These are phyloP conservation scores for Candida peoriensis DNA, from an alignment of 805 yeast species.

Conservation along the genomic window DNA sequence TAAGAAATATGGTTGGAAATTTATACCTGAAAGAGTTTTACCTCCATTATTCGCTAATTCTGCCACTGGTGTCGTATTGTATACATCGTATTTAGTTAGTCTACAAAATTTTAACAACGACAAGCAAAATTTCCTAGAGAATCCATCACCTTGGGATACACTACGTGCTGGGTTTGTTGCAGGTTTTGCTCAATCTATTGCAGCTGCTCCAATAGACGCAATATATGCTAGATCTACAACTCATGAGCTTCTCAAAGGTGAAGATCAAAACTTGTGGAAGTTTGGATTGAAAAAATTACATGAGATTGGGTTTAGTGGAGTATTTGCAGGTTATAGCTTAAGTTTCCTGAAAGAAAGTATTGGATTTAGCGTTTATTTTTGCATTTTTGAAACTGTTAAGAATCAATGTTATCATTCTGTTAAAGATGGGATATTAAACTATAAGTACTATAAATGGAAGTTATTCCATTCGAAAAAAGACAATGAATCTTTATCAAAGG, in stretches of 20 bases:
- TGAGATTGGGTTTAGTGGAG: conserved; percentile 76
- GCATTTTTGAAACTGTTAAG: conserved; percentile 74
- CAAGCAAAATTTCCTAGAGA: conserved; percentile 17
- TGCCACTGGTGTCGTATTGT: conserved; percentile 80
- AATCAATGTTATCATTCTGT: conserved; percentile 55
- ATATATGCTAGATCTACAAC: conserved; percentile 77
- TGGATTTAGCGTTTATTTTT: conserved; percentile 84
- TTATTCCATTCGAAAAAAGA: conserved; percentile 19
- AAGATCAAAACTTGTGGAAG: conserved; percentile 68
- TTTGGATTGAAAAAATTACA: conserved; percentile 65
- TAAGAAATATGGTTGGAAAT: conserved; percentile 76
- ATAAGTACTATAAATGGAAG: conserved; percentile 35
- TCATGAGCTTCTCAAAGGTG: conserved; percentile 64
- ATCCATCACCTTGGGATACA: conserved; percentile 44
- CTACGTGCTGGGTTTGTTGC: conserved; percentile 79
- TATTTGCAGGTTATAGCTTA: conserved; percentile 84
- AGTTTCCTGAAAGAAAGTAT: conserved; percentile 70
- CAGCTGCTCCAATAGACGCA: conserved; percentile 93
- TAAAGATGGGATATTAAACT: conserved; percentile 38
- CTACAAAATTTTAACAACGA: conserved; percentile 33
- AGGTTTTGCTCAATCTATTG: conserved; percentile 82
- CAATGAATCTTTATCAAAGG: conserved; percentile 1
- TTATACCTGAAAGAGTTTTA: conserved; percentile 70
- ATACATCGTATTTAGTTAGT: conserved; percentile 70
- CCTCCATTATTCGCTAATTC: conserved; percentile 90